Evolutionary conservation across 2,329 filamentous ascomycete species (phyloP).

Genomic region (Hortaea sp.): DNA sequence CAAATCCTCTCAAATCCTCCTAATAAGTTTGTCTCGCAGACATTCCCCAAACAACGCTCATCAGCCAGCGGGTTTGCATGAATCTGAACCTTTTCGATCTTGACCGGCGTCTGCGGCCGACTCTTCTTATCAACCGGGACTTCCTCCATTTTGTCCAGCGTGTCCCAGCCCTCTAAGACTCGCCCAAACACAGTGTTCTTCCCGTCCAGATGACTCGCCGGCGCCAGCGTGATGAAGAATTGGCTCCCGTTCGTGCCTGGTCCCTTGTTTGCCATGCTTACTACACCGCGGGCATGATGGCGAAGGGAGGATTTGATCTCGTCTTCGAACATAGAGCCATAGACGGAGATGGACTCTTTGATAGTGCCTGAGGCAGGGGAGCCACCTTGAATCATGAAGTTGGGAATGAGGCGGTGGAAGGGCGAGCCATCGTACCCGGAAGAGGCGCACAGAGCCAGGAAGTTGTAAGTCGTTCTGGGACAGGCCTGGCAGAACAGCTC

Average conservation of each 20-base stretch:
- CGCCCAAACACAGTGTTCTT: constrained; percentile 78
- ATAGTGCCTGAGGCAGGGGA: constrained; percentile 37
- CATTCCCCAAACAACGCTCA: constrained; percentile 18
- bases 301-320: constrained; percentile 68
- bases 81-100: constrained; percentile 60
- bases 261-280: constrained; percentile 94
- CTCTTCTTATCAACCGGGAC: constrained; percentile 69
- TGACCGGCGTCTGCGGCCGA: constrained; percentile 55
- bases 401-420: constrained; percentile 70
- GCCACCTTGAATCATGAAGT: constrained; percentile 73
- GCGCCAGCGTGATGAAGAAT: constrained; percentile 71
- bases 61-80: constrained; percentile 70
- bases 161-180: constrained; percentile 49
- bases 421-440: constrained; percentile 65
- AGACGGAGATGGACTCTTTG: constrained; percentile 53
- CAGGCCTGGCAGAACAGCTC: constrained; percentile 94
- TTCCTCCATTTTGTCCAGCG: constrained; percentile 60
- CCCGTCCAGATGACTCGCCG: constrained; percentile 70
- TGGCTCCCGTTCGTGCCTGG: constrained; percentile 88
- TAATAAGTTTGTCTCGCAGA: too few species aligned
- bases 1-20: too few species aligned
- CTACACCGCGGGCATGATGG: constrained; percentile 81
- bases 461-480: constrained; percentile 84
- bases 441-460: constrained; percentile 75
- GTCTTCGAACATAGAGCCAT: constrained; percentile 62